phyloP scores from a whole-genome alignment of 371 early-diverging fungal species.

The Furculomyces boomerangus region DNA sequence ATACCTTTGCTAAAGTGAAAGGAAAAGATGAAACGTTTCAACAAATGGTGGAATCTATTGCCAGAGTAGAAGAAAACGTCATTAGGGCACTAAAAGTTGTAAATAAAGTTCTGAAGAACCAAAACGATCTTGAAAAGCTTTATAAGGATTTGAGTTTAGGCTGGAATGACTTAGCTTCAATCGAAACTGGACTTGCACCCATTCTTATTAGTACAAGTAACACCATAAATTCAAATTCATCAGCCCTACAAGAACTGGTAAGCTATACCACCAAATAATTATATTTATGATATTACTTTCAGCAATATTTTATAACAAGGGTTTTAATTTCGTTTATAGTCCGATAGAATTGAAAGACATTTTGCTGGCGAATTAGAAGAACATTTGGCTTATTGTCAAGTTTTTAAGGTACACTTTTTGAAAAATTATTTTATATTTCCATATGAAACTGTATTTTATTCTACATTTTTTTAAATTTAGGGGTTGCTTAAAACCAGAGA shows the following conservation, averaged over 20 bases:
- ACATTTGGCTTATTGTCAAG: slow-evolving; percentile 68
- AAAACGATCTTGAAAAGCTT: slow-evolving; percentile 56
- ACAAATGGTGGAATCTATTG: slow-evolving; percentile 56
- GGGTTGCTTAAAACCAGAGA: slow-evolving; percentile 65
- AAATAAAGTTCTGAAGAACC: slow-evolving; percentile 50
- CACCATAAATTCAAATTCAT: slow-evolving; percentile 36
- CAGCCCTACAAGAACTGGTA: slow-evolving; percentile 35
- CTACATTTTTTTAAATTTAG: slow-evolving; percentile 6
- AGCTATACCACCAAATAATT: background rate
- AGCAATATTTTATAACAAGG: background rate
- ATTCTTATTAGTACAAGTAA: slow-evolving; percentile 43
- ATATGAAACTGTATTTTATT: background rate
- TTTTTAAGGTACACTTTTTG: slow-evolving; percentile 41
- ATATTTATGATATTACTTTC: background rate
- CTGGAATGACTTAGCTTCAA: slow-evolving; percentile 47
- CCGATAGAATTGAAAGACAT: slow-evolving; percentile 45
- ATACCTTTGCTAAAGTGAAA: slow-evolving; percentile 77
- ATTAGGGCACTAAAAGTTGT: slow-evolving; percentile 55
- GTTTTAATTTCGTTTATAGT: slow-evolving; percentile 18
- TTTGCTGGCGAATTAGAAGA: slow-evolving; percentile 67
- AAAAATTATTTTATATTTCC: background rate
- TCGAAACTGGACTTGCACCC: slow-evolving; percentile 59
- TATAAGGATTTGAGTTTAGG: slow-evolving; percentile 60
- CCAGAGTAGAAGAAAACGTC: slow-evolving; percentile 69
- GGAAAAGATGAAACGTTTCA: slow-evolving; percentile 71